phyloP scores from a whole-genome alignment of 2,329 filamentous ascomycete species.

The Verticillium albo-atrum region DNA sequence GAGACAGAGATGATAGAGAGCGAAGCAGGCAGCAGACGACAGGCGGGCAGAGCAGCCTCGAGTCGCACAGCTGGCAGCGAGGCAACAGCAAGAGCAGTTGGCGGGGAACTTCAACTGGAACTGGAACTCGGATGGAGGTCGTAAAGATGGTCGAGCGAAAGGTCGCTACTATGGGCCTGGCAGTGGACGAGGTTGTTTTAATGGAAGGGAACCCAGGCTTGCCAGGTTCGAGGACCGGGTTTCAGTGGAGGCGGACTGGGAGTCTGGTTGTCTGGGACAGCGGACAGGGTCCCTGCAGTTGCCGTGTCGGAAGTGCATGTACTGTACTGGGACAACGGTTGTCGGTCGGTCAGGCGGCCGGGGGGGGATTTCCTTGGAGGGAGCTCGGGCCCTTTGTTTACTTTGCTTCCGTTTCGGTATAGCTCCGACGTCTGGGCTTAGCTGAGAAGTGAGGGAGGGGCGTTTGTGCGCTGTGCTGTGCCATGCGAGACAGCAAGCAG shows the following conservation, averaged over 20 bases:
- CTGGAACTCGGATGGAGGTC: background rate
- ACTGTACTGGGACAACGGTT: background rate
- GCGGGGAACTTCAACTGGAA: no score
- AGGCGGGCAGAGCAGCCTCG: background rate
- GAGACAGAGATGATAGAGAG: conserved; percentile 8
- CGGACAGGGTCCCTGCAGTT: conserved; percentile 1
- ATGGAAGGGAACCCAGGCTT: conserved; percentile 4
- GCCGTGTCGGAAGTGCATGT: background rate
- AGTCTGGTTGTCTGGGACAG: conserved; percentile 13
- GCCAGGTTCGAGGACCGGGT: background rate
- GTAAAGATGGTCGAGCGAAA: conserved; percentile 1
- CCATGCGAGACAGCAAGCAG: background rate
- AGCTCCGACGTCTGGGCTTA: conserved; percentile 14
- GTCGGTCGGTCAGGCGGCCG: background rate
- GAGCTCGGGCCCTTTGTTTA: conserved; percentile 36
- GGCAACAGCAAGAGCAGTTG: background rate
- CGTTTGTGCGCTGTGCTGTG: background rate
- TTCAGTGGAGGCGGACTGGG: background rate
- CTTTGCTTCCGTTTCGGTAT: conserved; percentile 31
- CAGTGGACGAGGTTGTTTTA: conserved; percentile 3
- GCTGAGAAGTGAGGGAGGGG: background rate
- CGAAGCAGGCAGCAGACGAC: conserved; percentile 3
- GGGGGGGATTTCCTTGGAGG: conserved; percentile 5
- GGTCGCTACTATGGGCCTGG: conserved; percentile 10
- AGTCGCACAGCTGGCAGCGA: background rate